Evolutionary conservation across 2,329 filamentous ascomycete genomes (phyloP).

Genomic region (Ceratocystis alfenasii): DNA sequence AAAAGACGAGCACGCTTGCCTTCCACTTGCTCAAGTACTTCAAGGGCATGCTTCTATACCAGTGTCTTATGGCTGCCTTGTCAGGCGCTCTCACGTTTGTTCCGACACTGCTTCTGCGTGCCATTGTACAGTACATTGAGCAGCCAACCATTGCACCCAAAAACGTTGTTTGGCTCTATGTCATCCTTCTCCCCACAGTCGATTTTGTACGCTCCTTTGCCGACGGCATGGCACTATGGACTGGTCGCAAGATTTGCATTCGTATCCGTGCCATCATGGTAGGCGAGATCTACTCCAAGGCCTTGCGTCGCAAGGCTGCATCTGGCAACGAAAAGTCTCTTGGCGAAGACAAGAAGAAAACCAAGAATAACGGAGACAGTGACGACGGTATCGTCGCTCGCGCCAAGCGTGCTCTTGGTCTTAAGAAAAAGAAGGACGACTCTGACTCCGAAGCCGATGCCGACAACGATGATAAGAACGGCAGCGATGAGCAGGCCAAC

Average conservation of each 20-base stretch:
- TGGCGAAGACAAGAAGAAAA: conserved; percentile 43
- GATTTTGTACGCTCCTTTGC: conserved; percentile 70
- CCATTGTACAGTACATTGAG: conserved; percentile 91
- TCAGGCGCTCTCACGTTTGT: conserved; percentile 78
- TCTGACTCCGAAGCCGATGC: conserved; percentile 26
- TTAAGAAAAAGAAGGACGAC: conserved; percentile 40
- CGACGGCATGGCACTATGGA: conserved; percentile 80
- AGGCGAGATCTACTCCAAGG: conserved; percentile 94
- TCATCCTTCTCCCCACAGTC: conserved; percentile 75
- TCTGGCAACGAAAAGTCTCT: conserved; percentile 63
- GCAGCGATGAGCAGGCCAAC: conserved; percentile 66
- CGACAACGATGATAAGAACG: conserved; percentile 30
- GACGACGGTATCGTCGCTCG: conserved; percentile 35
- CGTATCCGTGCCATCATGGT: conserved; percentile 88
- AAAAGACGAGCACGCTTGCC: conserved; percentile 67
- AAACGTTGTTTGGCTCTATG: conserved; percentile 92
- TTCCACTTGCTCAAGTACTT: conserved; percentile 80
- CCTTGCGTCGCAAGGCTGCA: conserved; percentile 77
- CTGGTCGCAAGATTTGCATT: conserved; percentile 88
- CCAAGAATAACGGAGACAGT: conserved; percentile 30
- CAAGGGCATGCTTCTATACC: conserved; percentile 58
- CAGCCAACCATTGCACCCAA: conserved; percentile 59
- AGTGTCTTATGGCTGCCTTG: conserved; percentile 68
- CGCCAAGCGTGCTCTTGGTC: conserved; percentile 46
- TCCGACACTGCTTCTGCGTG: conserved; percentile 79